phyloP scores from a whole-genome alignment of 352 stramenopile genomes.

The Globisporangium heterothallicum region DNA sequence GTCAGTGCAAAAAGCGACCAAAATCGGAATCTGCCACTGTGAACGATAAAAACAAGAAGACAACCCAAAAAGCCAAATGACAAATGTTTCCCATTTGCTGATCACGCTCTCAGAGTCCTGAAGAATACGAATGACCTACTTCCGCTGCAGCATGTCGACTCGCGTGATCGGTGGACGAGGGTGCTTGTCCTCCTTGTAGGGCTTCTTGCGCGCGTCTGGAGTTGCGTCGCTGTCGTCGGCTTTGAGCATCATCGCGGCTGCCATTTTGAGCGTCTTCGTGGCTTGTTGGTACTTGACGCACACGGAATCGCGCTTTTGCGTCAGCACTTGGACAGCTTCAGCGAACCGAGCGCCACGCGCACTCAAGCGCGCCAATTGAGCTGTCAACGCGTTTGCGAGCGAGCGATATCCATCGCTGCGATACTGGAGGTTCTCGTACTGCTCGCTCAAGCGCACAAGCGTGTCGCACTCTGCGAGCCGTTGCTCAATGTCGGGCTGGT shows the following conservation, averaged over 20 bases:
- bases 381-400: conserved; percentile 51
- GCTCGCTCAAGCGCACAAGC: conserved; percentile 39
- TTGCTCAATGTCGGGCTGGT: conserved; percentile 23
- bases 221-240: conserved; percentile 9
- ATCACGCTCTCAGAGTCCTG: no score
- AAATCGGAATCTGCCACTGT: no score
- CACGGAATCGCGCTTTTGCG: conserved; percentile 32
- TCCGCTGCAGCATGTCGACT: conserved; percentile 10
- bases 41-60: no score
- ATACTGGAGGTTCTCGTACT: conserved; percentile 28
- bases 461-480: conserved; percentile 43
- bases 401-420: conserved; percentile 41
- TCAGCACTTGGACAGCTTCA: conserved; percentile 43
- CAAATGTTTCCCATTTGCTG: no score
- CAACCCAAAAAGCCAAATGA: neutral
- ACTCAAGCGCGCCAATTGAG: conserved; percentile 31
- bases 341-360: conserved; percentile 32
- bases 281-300: conserved; percentile 34
- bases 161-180: conserved; percentile 17
- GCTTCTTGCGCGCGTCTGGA: conserved; percentile 5
- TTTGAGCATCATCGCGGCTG: conserved; percentile 14
- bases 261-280: conserved; percentile 18
- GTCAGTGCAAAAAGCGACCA: no score
- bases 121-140: neutral
- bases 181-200: conserved; percentile 18